These are phyloP conservation scores for Colletotrichum sp. DNA, from an alignment of 2,329 filamentous ascomycete species.

Conservation along the genomic window DNA sequence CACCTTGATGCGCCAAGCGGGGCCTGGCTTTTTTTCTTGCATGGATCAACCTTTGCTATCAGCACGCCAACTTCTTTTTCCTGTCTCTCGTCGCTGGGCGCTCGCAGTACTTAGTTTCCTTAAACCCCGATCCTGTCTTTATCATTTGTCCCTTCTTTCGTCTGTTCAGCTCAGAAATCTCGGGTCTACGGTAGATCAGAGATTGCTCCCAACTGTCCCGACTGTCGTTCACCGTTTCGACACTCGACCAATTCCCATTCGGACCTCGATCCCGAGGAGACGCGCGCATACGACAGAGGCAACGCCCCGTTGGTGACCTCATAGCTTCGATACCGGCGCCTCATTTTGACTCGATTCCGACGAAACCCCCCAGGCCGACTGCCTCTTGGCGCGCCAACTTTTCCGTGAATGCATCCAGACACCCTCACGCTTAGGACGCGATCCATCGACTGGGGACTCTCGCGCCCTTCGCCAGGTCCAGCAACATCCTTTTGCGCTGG, in stretches of 20 bases:
- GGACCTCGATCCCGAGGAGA: neutral
- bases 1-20: constrained; percentile 8
- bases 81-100: neutral
- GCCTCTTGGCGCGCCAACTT: constrained; percentile 4
- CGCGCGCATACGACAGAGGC: neutral
- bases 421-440: constrained; percentile 25
- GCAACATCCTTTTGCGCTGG: constrained; percentile 16
- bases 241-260: neutral
- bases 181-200: neutral
- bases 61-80: constrained; percentile 18
- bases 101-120: constrained; percentile 15
- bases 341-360: neutral
- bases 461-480: constrained; percentile 25
- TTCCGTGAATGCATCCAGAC: constrained; percentile 37
- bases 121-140: constrained; percentile 14
- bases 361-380: neutral
- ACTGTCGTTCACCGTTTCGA: neutral
- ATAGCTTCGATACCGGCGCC: neutral
- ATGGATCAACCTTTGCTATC: constrained; percentile 18
- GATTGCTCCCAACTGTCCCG: neutral
- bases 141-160: neutral
- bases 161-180: neutral
- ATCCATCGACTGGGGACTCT: constrained; percentile 28
- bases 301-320: constrained; percentile 4
- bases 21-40: constrained; percentile 17